Percentiles rank a stretch among this genome's conserved stretches.
Conservation (phyloP, 2,329 filamentous ascomycete genomes). For the Cladophialophora carrionii region DNA sequence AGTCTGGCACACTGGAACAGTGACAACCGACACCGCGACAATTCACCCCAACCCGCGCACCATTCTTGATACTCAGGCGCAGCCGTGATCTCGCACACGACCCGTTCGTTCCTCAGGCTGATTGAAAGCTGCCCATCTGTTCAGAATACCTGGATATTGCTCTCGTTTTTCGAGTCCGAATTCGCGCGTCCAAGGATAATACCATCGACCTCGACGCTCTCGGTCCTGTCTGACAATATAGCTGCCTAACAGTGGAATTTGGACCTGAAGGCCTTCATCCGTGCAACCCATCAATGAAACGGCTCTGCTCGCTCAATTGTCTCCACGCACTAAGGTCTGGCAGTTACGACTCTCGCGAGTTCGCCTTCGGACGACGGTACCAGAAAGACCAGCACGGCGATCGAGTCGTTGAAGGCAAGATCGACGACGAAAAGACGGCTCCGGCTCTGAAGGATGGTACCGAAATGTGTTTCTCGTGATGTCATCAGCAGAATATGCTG, state of each 20-base stretch:
- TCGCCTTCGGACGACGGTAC: not conserved
- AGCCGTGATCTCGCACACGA: not conserved
- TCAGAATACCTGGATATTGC: not conserved
- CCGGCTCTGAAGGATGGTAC: not conserved
- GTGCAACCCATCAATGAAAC: not conserved
- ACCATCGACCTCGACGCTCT: not conserved
- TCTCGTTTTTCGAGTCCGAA: not conserved
- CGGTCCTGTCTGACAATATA: not conserved
- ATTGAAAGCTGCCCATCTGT: not conserved
- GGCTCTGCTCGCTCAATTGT: not conserved
- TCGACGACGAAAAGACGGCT: not conserved
- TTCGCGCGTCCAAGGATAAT: not conserved
- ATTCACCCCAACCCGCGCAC: not conserved
- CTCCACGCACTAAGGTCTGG: not conserved
- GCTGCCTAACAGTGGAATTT: not conserved
- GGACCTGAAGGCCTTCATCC: not conserved
- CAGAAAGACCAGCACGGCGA: not conserved
- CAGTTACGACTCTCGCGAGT: not conserved
- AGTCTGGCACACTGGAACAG: too few species aligned
- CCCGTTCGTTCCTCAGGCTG: not conserved
- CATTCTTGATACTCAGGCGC: not conserved
- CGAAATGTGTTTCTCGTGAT: not conserved
- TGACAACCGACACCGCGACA: too few species aligned
- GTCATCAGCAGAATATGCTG: too few species aligned
- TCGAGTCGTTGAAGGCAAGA: not conserved